Percentiles rank a stretch among this genome's conserved stretches.
These are phyloP conservation scores for Somion occarium DNA, from an alignment of 1,284 basidiomycete genomes.

Conservation along the genomic window DNA sequence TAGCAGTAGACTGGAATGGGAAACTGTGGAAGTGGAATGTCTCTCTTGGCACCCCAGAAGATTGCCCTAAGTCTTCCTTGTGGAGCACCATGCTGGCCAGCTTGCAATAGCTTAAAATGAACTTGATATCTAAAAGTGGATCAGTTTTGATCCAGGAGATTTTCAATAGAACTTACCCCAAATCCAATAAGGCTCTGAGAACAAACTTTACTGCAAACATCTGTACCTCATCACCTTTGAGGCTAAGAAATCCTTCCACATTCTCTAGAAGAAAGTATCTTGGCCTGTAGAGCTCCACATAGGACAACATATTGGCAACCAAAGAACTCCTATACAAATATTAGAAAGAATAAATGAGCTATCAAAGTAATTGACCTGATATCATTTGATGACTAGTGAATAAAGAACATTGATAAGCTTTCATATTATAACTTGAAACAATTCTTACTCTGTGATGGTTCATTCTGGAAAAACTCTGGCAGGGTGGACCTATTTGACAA, in stretches of 20 bases:
- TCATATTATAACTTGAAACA: neutral
- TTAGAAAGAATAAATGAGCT: conserved; percentile 3
- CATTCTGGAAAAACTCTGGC: conserved; percentile 61
- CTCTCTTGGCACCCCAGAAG: conserved; percentile 57
- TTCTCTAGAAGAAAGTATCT: conserved; percentile 67
- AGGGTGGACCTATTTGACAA: conserved; percentile 53
- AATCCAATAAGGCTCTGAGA: conserved; percentile 45
- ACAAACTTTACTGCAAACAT: conserved; percentile 64
- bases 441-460: conserved; percentile 50
- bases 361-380: conserved; percentile 36
- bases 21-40: conserved; percentile 51
- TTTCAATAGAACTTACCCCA: conserved; percentile 44
- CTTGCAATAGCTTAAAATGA: conserved; percentile 57
- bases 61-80: conserved; percentile 64
- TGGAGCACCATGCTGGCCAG: conserved; percentile 64
- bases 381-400: conserved; percentile 58
- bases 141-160: neutral
- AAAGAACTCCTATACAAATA: conserved; percentile 46
- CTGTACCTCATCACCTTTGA: conserved; percentile 28
- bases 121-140: conserved; percentile 54
- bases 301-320: conserved; percentile 67
- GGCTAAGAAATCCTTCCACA: conserved; percentile 41
- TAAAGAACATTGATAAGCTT: conserved; percentile 2
- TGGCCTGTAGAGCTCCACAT: conserved; percentile 63
- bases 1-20: conserved; percentile 60